Base-by-base conservation (phyloP, 2,329 filamentous ascomycete species). In the Colletotrichum sp. region DNA sequence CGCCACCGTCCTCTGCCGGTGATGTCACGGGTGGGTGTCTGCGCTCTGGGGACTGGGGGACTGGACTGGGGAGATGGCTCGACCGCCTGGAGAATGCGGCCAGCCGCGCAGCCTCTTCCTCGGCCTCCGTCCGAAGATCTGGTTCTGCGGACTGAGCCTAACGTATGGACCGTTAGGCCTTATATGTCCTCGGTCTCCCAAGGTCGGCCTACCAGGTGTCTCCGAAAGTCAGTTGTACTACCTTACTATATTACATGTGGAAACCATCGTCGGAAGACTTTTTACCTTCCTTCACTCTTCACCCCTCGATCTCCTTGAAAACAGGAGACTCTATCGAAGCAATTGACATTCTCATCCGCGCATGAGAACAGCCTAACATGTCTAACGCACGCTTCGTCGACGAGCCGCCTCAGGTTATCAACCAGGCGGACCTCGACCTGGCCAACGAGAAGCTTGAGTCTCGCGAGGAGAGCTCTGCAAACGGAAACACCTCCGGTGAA, bases 361-460 rank as follows among this genome's bases (percentile, higher is more conserved):
- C 24, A 77, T 88, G 11, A 79, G 80, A 43, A 80, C 83, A 24
- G 51, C 9, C 55, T 54, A 73, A 29, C 36, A 73, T 73, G 69
- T 31, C 72, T 57, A 62, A 43, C 8, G 78, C 81, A 16, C 82
- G 83, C 34, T 82, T 83, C 70, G 80, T 82, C 6, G 79, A 83
- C 15, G 84, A 85, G 43, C 81, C 82, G 27, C 80, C 83, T 1
- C 80, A 82, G 81, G 80, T 85, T 76, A 82, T 84, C 27, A 80
- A 83, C 51, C 78, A 81, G 12, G 65, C 75, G 13, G 83, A 84
- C 36, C 79, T 84, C 18, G 78, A 82, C 8, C 71, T 82, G 29
- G 82, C 83, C 76, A 83, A 84, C 69, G 78, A 79, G n/a, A 80
- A 79, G 72, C 81, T 84, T 11, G 77, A 90, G 12, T 63, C 72